These are phyloP conservation scores for Teunomyces tritomae DNA, from an alignment of 805 yeast genomes.

Conservation along the genomic window DNA sequence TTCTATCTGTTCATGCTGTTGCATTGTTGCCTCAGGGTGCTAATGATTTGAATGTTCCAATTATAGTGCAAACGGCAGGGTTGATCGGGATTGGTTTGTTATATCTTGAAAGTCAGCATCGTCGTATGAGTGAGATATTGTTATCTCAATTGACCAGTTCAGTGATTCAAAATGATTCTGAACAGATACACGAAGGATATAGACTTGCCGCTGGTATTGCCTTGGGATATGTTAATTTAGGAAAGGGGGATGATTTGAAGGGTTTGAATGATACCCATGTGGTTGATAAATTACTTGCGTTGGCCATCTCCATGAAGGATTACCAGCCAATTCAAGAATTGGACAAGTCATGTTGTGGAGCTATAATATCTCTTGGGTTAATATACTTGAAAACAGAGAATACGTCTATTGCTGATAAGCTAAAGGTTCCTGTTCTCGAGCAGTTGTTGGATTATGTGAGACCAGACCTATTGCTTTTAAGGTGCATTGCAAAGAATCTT, in stretches of 20 bases:
- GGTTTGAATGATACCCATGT: conserved; percentile 63
- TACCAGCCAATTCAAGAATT: conserved; percentile 55
- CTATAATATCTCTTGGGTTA: conserved; percentile 71
- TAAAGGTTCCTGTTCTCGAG: conserved; percentile 58
- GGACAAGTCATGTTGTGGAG: conserved; percentile 70
- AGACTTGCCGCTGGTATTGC: conserved; percentile 86
- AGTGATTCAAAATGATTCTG: conserved; percentile 52
- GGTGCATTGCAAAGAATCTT: conserved; percentile 62
- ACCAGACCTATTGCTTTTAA: conserved; percentile 70
- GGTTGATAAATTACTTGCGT: conserved; percentile 54
- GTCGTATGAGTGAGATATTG: conserved; percentile 81
- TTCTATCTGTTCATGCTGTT: conserved; percentile 87
- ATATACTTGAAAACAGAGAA: conserved; percentile 71
- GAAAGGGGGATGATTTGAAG: conserved; percentile 62
- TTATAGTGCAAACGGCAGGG: conserved; percentile 88
- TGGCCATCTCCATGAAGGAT: conserved; percentile 61
- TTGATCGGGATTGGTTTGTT: conserved; percentile 85
- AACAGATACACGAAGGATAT: conserved; percentile 71
- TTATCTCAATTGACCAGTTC: conserved; percentile 64
- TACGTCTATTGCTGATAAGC: conserved; percentile 53
- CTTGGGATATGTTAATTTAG: conserved; percentile 79
- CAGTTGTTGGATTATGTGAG: conserved; percentile 66
- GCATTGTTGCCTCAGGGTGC: conserved; percentile 91
- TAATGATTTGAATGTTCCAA: conserved; percentile 78
- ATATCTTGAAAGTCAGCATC: conserved; percentile 72